Evolutionary conservation across 176 grass and related monocot species (phyloP).

Genomic region (Tillandsia fasciculata): DNA sequence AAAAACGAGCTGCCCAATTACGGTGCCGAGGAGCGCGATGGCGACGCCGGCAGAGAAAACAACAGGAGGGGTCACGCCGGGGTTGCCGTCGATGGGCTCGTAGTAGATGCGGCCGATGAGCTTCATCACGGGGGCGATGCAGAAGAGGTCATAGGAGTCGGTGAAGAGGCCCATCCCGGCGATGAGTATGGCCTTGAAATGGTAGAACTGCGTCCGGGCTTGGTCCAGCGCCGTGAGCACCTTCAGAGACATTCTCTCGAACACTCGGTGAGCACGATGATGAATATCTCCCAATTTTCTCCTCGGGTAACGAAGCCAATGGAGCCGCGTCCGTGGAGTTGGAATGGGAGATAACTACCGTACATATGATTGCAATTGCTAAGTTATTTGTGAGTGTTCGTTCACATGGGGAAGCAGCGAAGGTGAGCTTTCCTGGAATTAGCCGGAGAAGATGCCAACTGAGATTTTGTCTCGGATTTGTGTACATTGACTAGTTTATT

Average conservation of each 20-base stretch:
- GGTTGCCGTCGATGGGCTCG: background rate
- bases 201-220: conserved; percentile 29
- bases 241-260: conserved; percentile 10
- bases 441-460: conserved; percentile 6
- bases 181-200: conserved; percentile 38
- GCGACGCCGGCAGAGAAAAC: conserved; percentile 22
- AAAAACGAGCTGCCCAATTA: conserved; percentile 22
- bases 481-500: no score
- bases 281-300: no score
- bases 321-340: no score
- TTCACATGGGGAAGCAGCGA: background rate
- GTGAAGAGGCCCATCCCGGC: conserved; percentile 42
- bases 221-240: conserved; percentile 28
- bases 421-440: background rate
- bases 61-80: conserved; percentile 14
- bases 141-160: conserved; percentile 40
- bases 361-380: no score
- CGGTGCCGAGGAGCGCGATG: conserved; percentile 20
- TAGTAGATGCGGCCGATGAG: conserved; percentile 39
- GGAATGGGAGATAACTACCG: background rate
- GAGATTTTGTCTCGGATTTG: no score
- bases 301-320: no score
- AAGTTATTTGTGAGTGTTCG: no score
- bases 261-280: background rate
- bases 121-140: conserved; percentile 31